phyloP scores from a whole-genome alignment of 768 basidiomycete species.

The Suillus paluster region DNA sequence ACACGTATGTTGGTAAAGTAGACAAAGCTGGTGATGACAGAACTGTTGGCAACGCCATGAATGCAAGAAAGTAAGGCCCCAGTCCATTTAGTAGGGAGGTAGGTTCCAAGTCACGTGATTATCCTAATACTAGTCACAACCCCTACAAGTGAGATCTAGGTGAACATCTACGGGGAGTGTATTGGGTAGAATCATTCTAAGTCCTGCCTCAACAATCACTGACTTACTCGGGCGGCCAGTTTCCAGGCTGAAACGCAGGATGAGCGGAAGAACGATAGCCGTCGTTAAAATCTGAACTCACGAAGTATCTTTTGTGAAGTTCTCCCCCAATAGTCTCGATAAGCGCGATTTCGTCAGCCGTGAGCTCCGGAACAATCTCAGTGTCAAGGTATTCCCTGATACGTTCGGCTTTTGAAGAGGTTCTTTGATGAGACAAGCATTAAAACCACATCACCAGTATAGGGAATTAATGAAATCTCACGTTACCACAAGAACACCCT shows the following conservation, averaged over 20 bases:
- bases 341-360: conserved; percentile 24
- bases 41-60: conserved; percentile 22
- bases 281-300: conserved; percentile 16
- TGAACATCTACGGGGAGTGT: neutral
- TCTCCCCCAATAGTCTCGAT: conserved; percentile 32
- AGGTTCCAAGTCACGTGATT: neutral
- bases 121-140: neutral
- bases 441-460: neutral
- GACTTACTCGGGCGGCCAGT: conserved; percentile 26
- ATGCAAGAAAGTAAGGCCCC: conserved; percentile 8
- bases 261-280: neutral
- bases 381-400: conserved; percentile 39
- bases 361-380: conserved; percentile 32
- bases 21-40: conserved; percentile 17
- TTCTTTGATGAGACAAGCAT: conserved; percentile 24
- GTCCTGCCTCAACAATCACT: neutral
- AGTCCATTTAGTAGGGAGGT: neutral
- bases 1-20: conserved; percentile 30
- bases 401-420: conserved; percentile 36
- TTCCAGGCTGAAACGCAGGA: conserved; percentile 12
- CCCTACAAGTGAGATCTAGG: neutral
- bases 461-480: conserved; percentile 15
- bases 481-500: conserved; percentile 37
- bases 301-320: conserved; percentile 29
- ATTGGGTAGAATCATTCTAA: neutral